phyloP scores from a whole-genome alignment of 169 alveolate genomes.

The Plasmodium relictum region DNA sequence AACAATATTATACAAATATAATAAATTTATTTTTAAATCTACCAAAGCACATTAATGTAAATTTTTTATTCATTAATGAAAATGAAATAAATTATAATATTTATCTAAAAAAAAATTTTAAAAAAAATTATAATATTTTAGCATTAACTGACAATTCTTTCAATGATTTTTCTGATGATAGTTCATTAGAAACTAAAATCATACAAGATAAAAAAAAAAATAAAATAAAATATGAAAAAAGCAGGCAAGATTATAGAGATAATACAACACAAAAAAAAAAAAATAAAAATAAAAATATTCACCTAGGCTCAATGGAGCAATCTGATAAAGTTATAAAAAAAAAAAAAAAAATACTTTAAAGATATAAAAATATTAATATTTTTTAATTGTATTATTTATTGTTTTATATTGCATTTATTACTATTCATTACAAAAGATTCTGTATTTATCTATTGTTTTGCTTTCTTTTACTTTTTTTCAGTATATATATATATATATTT shows the following conservation, averaged over 20 bases:
- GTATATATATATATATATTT: no score
- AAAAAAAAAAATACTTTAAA: no score
- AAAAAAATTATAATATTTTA: conserved; percentile 7
- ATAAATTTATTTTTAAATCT: conserved; percentile 23
- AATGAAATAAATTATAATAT: conserved; percentile 28
- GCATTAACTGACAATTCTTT: background rate
- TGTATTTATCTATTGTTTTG: no score
- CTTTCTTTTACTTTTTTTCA: background rate
- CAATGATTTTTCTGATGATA: background rate
- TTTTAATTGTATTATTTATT: no score
- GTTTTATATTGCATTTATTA: no score
- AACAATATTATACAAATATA: conserved; percentile 18
- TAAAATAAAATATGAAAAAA: background rate
- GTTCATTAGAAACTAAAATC: background rate
- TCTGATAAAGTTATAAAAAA: background rate
- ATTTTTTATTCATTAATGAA: conserved; percentile 5
- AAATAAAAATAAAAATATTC: conserved; percentile 18
- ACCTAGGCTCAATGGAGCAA: background rate
- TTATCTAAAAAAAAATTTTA: conserved; percentile 14
- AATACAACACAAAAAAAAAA: background rate
- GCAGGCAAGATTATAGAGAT: background rate
- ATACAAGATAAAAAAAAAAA: background rate
- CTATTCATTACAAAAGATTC: no score
- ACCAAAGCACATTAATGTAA: conserved; percentile 12
- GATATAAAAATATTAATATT: no score